Conservation (phyloP, 2,329 filamentous ascomycete species). For the Fusarium falciforme region DNA sequence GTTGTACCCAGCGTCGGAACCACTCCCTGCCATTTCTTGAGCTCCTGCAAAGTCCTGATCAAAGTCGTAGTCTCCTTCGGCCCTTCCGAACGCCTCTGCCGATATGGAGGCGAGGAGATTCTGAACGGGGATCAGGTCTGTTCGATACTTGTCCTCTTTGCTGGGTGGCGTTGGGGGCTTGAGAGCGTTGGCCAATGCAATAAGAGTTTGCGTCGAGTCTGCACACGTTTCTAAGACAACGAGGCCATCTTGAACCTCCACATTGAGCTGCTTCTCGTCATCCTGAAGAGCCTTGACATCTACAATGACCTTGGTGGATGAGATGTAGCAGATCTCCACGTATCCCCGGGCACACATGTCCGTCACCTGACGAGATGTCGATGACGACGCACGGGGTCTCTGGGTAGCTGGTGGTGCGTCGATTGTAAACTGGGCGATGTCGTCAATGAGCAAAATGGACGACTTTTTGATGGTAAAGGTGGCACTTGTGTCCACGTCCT, state of each 20-base stretch:
- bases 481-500: slow-evolving; percentile 72
- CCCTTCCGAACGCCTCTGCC: slow-evolving; percentile 80
- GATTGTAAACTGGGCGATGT: slow-evolving; percentile 59
- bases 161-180: slow-evolving; percentile 86
- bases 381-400: slow-evolving; percentile 48
- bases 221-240: slow-evolving; percentile 95
- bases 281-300: slow-evolving; percentile 66
- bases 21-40: slow-evolving; percentile 58
- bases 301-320: slow-evolving; percentile 78
- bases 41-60: slow-evolving; percentile 72
- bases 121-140: slow-evolving; percentile 84
- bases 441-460: slow-evolving; percentile 85
- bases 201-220: slow-evolving; percentile 94
- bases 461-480: slow-evolving; percentile 80
- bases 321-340: slow-evolving; percentile 88
- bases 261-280: slow-evolving; percentile 75
- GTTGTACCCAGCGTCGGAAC: slow-evolving; percentile 46
- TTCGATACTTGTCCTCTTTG: slow-evolving; percentile 86
- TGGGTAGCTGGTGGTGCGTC: slow-evolving; percentile 23
- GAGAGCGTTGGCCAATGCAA: slow-evolving; percentile 81
- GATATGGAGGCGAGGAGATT: slow-evolving; percentile 92
- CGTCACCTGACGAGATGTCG: slow-evolving; percentile 62
- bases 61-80: slow-evolving; percentile 71
- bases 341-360: slow-evolving; percentile 76
- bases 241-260: slow-evolving; percentile 87